Percentiles rank a stretch among this genome's conserved stretches.
These are phyloP conservation scores for Scedosporium boydii DNA, from an alignment of 2,329 filamentous ascomycete genomes.

Conservation along the genomic window DNA sequence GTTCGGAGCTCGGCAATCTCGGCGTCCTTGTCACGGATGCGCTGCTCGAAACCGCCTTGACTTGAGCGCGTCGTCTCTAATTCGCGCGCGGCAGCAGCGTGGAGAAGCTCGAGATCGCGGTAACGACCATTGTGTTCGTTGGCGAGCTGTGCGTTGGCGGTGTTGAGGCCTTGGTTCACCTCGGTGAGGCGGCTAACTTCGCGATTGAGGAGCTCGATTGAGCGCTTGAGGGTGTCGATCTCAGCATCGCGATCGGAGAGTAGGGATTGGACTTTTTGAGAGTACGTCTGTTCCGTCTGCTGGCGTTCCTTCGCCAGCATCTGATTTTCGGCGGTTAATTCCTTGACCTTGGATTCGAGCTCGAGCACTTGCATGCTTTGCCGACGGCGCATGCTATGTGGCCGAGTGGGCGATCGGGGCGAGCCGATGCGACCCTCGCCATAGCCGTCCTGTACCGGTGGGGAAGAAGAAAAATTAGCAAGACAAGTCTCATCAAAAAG, in stretches of 20 bases:
- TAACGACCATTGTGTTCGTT: slow-evolving; percentile 67
- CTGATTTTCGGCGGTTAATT: slow-evolving; percentile 77
- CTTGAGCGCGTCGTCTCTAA: slow-evolving; percentile 58
- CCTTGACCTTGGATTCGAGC: slow-evolving; percentile 76
- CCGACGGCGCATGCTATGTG: slow-evolving; percentile 90
- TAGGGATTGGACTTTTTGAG: slow-evolving; percentile 57
- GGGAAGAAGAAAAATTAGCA: slow-evolving; percentile 12
- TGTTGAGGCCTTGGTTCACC: slow-evolving; percentile 70
- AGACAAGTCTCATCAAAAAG: slow-evolving; percentile 2
- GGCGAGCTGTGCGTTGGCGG: slow-evolving; percentile 68
- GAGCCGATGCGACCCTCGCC: slow-evolving; percentile 81
- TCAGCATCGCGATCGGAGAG: slow-evolving; percentile 78
- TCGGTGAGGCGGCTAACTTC: slow-evolving; percentile 75
- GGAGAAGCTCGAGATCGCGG: slow-evolving; percentile 55
- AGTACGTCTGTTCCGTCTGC: slow-evolving; percentile 56
- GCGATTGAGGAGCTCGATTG: slow-evolving; percentile 69
- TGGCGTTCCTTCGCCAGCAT: slow-evolving; percentile 63
- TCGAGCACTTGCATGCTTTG: slow-evolving; percentile 97
- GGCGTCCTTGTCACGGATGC: slow-evolving; percentile 70
- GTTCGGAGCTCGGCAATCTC: slow-evolving; percentile 71
- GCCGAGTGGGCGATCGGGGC: slow-evolving; percentile 84
- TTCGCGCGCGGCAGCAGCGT: slow-evolving; percentile 56
- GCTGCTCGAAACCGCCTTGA: slow-evolving; percentile 53
- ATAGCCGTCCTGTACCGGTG: slow-evolving; percentile 66
- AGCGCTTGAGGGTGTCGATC: slow-evolving; percentile 71